These are phyloP conservation scores for Xylariomycetidae sp. DNA, from an alignment of 2,329 filamentous ascomycete genomes.

Conservation along the genomic window DNA sequence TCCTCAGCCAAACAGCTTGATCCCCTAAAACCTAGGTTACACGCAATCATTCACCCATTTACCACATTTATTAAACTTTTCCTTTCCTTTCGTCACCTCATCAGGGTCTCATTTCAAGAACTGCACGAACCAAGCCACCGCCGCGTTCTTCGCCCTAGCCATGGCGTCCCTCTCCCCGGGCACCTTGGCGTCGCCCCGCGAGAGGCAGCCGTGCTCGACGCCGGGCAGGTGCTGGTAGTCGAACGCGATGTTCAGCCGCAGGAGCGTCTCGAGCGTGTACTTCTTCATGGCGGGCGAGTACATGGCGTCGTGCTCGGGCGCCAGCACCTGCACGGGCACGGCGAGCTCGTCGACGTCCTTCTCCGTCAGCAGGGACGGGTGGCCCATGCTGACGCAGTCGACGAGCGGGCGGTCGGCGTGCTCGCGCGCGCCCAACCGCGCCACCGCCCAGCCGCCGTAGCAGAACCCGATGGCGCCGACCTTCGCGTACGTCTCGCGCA, in stretches of 20 bases:
- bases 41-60: no score
- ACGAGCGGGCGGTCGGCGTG: constrained; percentile 30
- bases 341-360: constrained; percentile 37
- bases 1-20: no score
- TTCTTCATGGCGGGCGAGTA: constrained; percentile 43
- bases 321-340: constrained; percentile 40
- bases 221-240: constrained; percentile 49
- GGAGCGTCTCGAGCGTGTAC: constrained; percentile 34
- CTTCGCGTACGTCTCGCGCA: constrained; percentile 26
- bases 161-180: constrained; percentile 38
- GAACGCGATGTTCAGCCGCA: constrained; percentile 33
- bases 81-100: no score
- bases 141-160: constrained; percentile 42
- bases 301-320: constrained; percentile 34
- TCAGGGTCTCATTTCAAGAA: constrained; percentile 9
- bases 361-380: constrained; percentile 35
- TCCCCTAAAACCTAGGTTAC: no score
- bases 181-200: constrained; percentile 35
- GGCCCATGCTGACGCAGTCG: constrained; percentile 36
- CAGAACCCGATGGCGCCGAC: constrained; percentile 41
- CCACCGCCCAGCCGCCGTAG: constrained; percentile 42
- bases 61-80: no score
- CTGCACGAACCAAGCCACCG: constrained; percentile 39
- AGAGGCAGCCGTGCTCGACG: constrained; percentile 40
- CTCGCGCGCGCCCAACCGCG: constrained; percentile 32